These are phyloP conservation scores for Yamadazyma trypodendri DNA, from an alignment of 1,139 yeast species.

Conservation along the genomic window DNA sequence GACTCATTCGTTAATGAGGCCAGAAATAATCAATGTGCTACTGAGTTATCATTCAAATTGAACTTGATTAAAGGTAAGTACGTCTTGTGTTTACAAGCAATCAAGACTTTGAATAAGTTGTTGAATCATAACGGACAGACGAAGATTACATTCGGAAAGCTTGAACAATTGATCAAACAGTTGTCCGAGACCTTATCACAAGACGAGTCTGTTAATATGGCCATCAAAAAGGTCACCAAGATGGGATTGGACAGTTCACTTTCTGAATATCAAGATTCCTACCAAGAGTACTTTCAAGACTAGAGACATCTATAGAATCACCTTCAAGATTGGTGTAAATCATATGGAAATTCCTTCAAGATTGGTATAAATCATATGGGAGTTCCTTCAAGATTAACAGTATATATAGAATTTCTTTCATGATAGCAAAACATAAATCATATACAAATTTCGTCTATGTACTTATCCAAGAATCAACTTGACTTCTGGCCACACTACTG, in stretches of 20 bases:
- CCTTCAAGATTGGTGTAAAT: too few species aligned
- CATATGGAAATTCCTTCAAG: neutral
- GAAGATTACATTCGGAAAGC: constrained; percentile 18
- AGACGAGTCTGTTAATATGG: constrained; percentile 35
- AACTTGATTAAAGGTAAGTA: constrained; percentile 44
- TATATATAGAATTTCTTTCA: too few species aligned
- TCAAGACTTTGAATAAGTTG: constrained; percentile 36
- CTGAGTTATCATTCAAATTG: constrained; percentile 39
- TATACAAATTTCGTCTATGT: too few species aligned
- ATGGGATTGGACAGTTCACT: constrained; percentile 39
- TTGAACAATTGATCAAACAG: constrained; percentile 26
- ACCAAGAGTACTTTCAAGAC: constrained; percentile 4
- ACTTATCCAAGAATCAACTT: constrained; percentile 60
- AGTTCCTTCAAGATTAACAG: too few species aligned
- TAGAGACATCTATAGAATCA: too few species aligned
- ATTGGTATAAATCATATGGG: neutral
- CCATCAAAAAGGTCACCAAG: constrained; percentile 45
- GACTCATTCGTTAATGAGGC: constrained; percentile 39
- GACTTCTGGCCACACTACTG: constrained; percentile 53
- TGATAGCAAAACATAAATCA: too few species aligned
- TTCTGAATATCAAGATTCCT: constrained; percentile 21
- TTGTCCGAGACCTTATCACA: constrained; percentile 23
- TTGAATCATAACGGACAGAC: constrained; percentile 19
- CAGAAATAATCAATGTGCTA: constrained; percentile 29
- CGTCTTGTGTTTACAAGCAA: constrained; percentile 46